These are phyloP conservation scores for Verticillium alfalfae DNA, from an alignment of 2,329 filamentous ascomycete species.

Conservation along the genomic window DNA sequence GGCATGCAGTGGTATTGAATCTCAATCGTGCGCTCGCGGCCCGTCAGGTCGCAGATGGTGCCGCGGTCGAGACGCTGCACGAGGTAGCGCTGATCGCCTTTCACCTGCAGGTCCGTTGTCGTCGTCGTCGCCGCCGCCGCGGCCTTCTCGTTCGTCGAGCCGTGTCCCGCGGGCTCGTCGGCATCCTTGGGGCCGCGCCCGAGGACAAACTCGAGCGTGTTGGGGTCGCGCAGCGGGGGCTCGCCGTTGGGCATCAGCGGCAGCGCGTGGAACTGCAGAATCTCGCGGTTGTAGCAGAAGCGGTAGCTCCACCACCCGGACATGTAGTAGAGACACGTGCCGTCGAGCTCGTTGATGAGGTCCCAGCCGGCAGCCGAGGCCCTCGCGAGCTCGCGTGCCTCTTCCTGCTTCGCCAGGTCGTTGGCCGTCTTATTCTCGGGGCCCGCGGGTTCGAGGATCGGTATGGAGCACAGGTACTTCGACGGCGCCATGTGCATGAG, in stretches of 20 bases:
- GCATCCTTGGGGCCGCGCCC: conserved; percentile 46
- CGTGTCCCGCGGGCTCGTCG: conserved; percentile 6
- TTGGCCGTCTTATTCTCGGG: conserved; percentile 61
- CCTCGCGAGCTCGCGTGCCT: conserved; percentile 72
- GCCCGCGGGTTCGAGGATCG: conserved; percentile 54
- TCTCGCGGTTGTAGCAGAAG: conserved; percentile 83
- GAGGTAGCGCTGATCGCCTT: conserved; percentile 79
- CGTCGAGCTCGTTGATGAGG: conserved; percentile 70
- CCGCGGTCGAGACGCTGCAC: conserved; percentile 77
- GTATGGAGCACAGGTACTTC: conserved; percentile 80
- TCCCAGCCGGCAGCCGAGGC: conserved; percentile 77
- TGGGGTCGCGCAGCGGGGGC: conserved; percentile 71
- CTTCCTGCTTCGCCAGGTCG: conserved; percentile 63
- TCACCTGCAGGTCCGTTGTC: conserved; percentile 67
- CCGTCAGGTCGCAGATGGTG: conserved; percentile 81
- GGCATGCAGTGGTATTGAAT: conserved; percentile 78
- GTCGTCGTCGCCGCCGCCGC: conserved; percentile 41
- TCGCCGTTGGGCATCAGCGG: conserved; percentile 61
- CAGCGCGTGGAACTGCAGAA: conserved; percentile 86
- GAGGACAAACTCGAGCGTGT: conserved; percentile 70
- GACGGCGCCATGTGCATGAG: conserved; percentile 65
- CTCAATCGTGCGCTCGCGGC: conserved; percentile 75
- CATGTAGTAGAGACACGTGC: conserved; percentile 72
- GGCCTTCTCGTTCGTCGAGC: conserved; percentile 5
- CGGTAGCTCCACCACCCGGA: conserved; percentile 95